Conservation (phyloP, 306 rosid genomes). For the Hippophae rhamnoides region DNA sequence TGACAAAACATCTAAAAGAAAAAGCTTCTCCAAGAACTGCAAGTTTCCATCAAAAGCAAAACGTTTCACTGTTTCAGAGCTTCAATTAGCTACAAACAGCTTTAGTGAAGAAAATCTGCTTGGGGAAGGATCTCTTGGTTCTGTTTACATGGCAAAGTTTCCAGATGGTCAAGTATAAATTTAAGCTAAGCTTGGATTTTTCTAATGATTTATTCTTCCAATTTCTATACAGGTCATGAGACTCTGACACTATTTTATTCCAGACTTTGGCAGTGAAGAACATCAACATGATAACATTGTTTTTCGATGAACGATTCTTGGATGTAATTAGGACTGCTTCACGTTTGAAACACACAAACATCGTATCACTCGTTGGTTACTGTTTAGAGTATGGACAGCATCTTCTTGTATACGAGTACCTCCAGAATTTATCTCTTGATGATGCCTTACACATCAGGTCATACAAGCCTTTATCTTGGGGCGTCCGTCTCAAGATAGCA, state of each 20-base stretch:
- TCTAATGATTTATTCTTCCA: slow-evolving; percentile 5
- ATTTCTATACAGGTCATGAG: slow-evolving; percentile 7
- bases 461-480: slow-evolving; percentile 72
- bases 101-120: slow-evolving; percentile 55
- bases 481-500: slow-evolving; percentile 61
- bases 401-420: slow-evolving; percentile 61
- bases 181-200: slow-evolving; percentile 2
- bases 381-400: slow-evolving; percentile 84
- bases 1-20: slow-evolving; percentile 41
- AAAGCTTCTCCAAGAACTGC: slow-evolving; percentile 51
- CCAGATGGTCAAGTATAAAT: slow-evolving; percentile 62
- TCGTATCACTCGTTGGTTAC: slow-evolving; percentile 65
- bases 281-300: slow-evolving; percentile 50
- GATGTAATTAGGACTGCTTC: slow-evolving; percentile 67
- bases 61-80: slow-evolving; percentile 55
- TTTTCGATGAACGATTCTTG: slow-evolving; percentile 61
- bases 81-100: slow-evolving; percentile 72
- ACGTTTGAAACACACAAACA: slow-evolving; percentile 72
- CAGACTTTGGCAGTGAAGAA: slow-evolving; percentile 75
- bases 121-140: slow-evolving; percentile 88
- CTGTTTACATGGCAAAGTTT: slow-evolving; percentile 76
- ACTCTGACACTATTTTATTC: slow-evolving; percentile 6
- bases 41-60: slow-evolving; percentile 48
- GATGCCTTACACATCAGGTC: slow-evolving; percentile 54
- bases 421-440: slow-evolving; percentile 54